phyloP scores from a whole-genome alignment of 2,329 filamentous ascomycete genomes.

The Penicillium brasilianum region DNA sequence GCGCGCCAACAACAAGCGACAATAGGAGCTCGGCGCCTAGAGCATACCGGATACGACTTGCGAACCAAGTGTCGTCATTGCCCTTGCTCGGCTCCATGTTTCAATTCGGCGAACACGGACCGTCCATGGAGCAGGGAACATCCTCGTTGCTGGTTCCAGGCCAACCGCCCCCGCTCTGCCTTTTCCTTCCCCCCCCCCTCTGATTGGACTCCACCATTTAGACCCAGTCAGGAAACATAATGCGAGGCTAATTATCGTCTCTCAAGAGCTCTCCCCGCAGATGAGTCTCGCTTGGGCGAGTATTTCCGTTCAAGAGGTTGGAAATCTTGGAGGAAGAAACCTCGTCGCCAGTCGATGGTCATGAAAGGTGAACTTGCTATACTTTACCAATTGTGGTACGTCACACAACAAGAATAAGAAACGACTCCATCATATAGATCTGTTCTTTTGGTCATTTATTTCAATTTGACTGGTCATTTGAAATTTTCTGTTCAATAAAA shows the following conservation, averaged over 20 bases:
- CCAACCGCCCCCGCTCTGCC: not conserved
- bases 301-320: not conserved
- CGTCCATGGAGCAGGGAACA: constrained; percentile 14
- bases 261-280: constrained; percentile 5
- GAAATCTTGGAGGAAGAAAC: not conserved
- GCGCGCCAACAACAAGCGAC: constrained; percentile 27
- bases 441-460: not conserved
- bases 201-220: not conserved
- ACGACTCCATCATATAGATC: not conserved
- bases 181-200: not conserved
- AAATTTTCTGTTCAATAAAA: not conserved
- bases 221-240: not conserved
- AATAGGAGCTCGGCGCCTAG: constrained; percentile 18
- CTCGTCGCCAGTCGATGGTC: not conserved
- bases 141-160: constrained; percentile 10
- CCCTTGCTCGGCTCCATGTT: constrained; percentile 11
- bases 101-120: not conserved
- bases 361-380: not conserved
- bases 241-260: not conserved
- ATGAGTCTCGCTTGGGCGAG: constrained; percentile 9
- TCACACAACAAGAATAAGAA: not conserved
- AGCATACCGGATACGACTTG: not conserved
- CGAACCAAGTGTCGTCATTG: constrained; percentile 12
- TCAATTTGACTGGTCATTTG: not conserved
- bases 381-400: not conserved